Evolutionary conservation across 2,329 filamentous ascomycete species (phyloP), one percentile per base, ranked within the genome.

Genomic region (Botrytis fragariae): DNA sequence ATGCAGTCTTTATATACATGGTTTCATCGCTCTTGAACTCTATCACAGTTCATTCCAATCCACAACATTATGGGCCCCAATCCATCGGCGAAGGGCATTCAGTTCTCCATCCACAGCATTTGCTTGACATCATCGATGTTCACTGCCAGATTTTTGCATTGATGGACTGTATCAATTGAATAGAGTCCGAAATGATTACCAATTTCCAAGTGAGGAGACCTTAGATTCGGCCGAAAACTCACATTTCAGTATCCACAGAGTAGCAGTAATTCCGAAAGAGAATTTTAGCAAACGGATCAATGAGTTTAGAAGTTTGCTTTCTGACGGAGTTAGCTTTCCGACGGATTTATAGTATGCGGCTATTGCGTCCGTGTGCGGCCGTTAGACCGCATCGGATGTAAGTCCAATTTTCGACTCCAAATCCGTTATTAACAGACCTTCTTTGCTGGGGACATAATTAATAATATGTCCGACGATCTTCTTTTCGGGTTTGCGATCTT

Each of bases 1-100:
- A n/a, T 64, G 39, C 22, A 64, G 37, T 45, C 37, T 64, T 64
- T 64, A 64, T 64, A 64, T 64, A 61, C 59, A 39, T 37, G n/a
- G 2, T 39, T 10, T 37, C 18, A 61, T 37, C 7, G n/a, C 25
- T 57, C n/a, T 29, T 9, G 51, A 29, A 4, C 2, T 57, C 51
- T 9, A 57, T 9, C n/a, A 29, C 5, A 29, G 6, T 18, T 32
- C n/a, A 6, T 57, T 18, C 7, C 7, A 57, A 57, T 32, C n/a
- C 51, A 29, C 3, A 16, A 57, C 8, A 9, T 3, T 32, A 5
- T 57, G n/a, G 51, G n/a, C 16, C 51, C 14, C 6, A 9, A 29
- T 2, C 3, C n/a, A 29, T 57, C n/a, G 14, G 14, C 51, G n/a
- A 57, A 3, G n/a, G n/a, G n/a, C 7, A 18, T 7, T 18, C 5